A percentile compares a stretch with the other conserved stretches of the same genome.
Evolutionary conservation across 2,329 filamentous ascomycete species (phyloP).

Genomic region (Trichoderma arundinaceum): DNA sequence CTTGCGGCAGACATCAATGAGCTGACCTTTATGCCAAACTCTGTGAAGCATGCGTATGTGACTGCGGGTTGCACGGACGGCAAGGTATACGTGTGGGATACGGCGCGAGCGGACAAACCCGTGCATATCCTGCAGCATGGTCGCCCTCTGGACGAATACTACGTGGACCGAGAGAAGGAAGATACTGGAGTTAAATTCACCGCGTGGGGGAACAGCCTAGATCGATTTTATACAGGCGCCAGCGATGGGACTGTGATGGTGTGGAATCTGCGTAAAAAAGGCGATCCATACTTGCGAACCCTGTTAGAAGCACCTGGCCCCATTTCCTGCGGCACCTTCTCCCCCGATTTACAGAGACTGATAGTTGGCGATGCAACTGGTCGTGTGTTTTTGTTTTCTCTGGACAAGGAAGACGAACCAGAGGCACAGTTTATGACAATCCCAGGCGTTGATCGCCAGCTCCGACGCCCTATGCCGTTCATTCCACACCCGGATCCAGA

Average conservation of each 20-base stretch:
- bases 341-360: slow-evolving; percentile 59
- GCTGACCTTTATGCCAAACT: slow-evolving; percentile 63
- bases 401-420: slow-evolving; percentile 52
- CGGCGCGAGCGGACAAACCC: slow-evolving; percentile 58
- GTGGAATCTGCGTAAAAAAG: slow-evolving; percentile 61
- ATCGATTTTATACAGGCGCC: slow-evolving; percentile 67
- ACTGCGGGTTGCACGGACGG: slow-evolving; percentile 68
- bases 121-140: slow-evolving; percentile 63
- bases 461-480: slow-evolving; percentile 55
- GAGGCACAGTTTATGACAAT: slow-evolving; percentile 46
- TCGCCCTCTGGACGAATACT: slow-evolving; percentile 47
- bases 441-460: slow-evolving; percentile 43
- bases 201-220: slow-evolving; percentile 62
- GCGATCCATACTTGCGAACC: slow-evolving; percentile 55
- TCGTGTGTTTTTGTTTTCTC: slow-evolving; percentile 60
- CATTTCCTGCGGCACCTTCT: slow-evolving; percentile 64
- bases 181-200: slow-evolving; percentile 69
- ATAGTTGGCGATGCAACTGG: slow-evolving; percentile 67
- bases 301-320: slow-evolving; percentile 61
- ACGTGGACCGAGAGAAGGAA: slow-evolving; percentile 56
- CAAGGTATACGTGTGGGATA: slow-evolving; percentile 68
- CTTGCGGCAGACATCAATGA: slow-evolving; percentile 67
- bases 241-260: slow-evolving; percentile 68
- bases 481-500: slow-evolving; percentile 58
- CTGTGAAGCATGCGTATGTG: slow-evolving; percentile 56